Evolutionary conservation across 768 basidiomycete genomes (phyloP), one percentile per base, ranked within the genome.

Genomic region (Postia placenta): DNA sequence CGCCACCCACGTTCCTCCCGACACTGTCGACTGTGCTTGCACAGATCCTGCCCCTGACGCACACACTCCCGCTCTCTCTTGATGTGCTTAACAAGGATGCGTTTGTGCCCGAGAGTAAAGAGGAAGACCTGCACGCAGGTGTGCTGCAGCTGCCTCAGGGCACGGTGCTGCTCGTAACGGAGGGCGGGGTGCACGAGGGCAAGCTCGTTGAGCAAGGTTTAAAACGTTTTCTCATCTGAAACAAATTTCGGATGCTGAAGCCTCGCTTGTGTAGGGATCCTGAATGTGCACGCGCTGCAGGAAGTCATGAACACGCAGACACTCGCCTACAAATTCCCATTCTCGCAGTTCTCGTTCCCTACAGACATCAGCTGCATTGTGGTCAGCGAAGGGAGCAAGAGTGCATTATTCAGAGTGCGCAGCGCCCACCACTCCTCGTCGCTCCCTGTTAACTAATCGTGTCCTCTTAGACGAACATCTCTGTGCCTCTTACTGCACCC

Each of bases 271-370:
- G 1, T 51, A 84, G 88, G 87, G 4, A 56, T 89, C 17, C 62
- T 64, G 51, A 91, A 87, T 54, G 66, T 92, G 27, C 74, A 68
- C 33, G 74, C 81, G 1, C 62, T 82, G 15, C 87, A 89, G 57
- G 75, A 81, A 43, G 72, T 76, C 50, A 80, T 91, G 61, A 69
- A 68, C 39, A 64, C 68, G 5, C 89, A 92, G 57, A 82, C 77
- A 0, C 65, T 91, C 24, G 75, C 81, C 20, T 92, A 92, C 60
- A 63, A 74, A 27, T 92, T 90, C 60, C 90, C 89, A 1, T 92
- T 79, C 64, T 85, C 81, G 60, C 72, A 62, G 49, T 91, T 85
- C 62, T 64, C 73, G 6, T 91, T 92, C 57, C 72, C 80, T 17
- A 89, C 87, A 0, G 87, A 90, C 56, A 65, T 87, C n/a, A 72